These are phyloP conservation scores for Coemansia sp. DNA, from an alignment of 192 early-diverging fungal species.

Conservation along the genomic window DNA sequence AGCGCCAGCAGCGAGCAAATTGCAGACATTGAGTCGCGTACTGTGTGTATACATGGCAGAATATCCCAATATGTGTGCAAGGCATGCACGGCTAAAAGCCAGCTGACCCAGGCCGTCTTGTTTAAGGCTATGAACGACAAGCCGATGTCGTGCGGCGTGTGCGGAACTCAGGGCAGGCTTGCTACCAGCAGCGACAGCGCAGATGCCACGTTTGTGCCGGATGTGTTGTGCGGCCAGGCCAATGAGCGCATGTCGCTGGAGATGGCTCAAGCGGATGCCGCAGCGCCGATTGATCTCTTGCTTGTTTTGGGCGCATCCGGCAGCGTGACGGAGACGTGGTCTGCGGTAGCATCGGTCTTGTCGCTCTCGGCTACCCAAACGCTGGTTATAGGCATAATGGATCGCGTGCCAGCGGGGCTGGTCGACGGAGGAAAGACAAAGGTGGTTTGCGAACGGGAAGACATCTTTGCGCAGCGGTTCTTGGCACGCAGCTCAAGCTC, in stretches of 20 bases:
- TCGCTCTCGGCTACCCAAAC: constrained; percentile 8
- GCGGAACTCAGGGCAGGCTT: constrained; percentile 13
- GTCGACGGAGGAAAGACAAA: not conserved
- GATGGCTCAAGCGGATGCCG: constrained; percentile 22
- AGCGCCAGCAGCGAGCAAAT: constrained; percentile 5
- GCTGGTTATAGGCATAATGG: constrained; percentile 6
- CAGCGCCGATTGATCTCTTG: constrained; percentile 11
- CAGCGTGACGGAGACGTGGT: constrained; percentile 6
- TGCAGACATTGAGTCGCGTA: constrained; percentile 16
- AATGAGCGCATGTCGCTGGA: constrained; percentile 10
- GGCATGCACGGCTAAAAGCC: constrained; percentile 25
- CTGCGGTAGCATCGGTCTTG: constrained; percentile 2
- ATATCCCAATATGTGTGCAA: constrained; percentile 24
- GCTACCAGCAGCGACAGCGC: not conserved
- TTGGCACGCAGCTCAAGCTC: not conserved
- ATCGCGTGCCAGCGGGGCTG: not conserved
- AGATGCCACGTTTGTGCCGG: constrained; percentile 16
- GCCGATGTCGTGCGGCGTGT: constrained; percentile 21
- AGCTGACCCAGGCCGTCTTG: constrained; percentile 39
- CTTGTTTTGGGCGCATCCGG: constrained; percentile 17
- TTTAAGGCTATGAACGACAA: constrained; percentile 26
- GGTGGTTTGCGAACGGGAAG: not conserved
- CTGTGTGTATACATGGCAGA: constrained; percentile 22
- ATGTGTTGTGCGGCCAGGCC: constrained; percentile 4
- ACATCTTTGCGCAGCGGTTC: not conserved